These are phyloP conservation scores for Hevea brasiliensis DNA, from an alignment of 345 rosid genomes.

Conservation along the genomic window DNA sequence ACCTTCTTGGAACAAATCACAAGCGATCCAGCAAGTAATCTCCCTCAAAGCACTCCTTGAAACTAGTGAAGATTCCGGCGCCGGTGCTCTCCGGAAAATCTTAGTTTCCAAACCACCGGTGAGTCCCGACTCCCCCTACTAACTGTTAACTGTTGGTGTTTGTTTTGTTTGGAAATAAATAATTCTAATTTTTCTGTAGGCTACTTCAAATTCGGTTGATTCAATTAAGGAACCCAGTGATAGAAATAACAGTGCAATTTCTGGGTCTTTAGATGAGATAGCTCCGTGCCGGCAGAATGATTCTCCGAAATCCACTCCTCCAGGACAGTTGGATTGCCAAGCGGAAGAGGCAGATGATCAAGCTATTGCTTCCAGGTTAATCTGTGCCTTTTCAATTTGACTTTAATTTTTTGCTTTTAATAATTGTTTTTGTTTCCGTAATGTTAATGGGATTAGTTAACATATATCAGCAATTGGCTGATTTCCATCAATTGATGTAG, in stretches of 20 bases:
- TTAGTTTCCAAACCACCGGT: conserved; percentile 50
- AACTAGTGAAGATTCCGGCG: conserved; percentile 62
- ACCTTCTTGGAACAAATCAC: conserved; percentile 97
- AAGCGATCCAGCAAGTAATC: conserved; percentile 97
- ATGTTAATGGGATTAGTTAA: not conserved
- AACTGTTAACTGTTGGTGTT: not conserved
- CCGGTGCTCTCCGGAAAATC: conserved; percentile 61
- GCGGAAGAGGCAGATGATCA: conserved; percentile 44
- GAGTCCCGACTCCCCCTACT: conserved; percentile 9
- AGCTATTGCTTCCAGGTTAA: conserved; percentile 53
- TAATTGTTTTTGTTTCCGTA: not conserved
- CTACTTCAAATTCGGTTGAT: conserved; percentile 45
- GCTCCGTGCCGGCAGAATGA: conserved; percentile 38
- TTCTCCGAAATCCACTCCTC: conserved; percentile 47
- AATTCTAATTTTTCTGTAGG: conserved; percentile 33
- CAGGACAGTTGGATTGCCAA: conserved; percentile 31
- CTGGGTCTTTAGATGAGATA: conserved; percentile 43
- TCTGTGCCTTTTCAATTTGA: not conserved
- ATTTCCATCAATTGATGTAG: not conserved
- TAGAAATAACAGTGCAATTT: conserved; percentile 20
- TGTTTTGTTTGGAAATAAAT: not conserved
- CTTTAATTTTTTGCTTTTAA: not conserved
- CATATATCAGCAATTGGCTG: not conserved
- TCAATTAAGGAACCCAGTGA: conserved; percentile 48
- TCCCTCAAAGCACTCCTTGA: conserved; percentile 79